A percentile compares a stretch with the other conserved stretches of the same genome.
Evolutionary conservation across 176 grass and related monocot genomes (phyloP).

Genomic region (Carex myosuroides): DNA sequence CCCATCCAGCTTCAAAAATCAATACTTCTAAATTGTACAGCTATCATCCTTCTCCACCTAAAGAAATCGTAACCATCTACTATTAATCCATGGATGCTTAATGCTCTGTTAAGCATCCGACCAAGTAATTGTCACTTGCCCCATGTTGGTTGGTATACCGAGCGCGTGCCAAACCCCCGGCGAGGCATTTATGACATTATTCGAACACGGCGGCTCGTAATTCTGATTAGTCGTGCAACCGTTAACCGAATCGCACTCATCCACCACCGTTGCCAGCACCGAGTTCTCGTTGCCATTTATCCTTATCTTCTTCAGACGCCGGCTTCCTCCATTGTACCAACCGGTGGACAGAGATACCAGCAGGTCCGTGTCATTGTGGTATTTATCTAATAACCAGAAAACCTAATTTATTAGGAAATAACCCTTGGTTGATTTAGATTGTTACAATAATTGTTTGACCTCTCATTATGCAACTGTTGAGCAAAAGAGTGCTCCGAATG

Average conservation of each 20-base stretch:
- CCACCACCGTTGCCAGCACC: conserved; percentile 23
- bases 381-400: neutral
- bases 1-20: too few relatives aligned
- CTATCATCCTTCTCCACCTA: too few relatives aligned
- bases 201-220: conserved; percentile 1
- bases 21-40: too few relatives aligned
- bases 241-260: conserved; percentile 18
- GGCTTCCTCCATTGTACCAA: conserved; percentile 25
- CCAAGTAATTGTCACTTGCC: conserved; percentile 12
- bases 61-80: too few relatives aligned
- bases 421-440: neutral
- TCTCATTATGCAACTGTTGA: neutral
- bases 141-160: neutral
- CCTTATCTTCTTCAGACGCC: conserved; percentile 39
- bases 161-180: conserved; percentile 19
- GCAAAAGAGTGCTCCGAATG: neutral
- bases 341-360: conserved; percentile 38
- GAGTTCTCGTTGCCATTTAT: conserved; percentile 26
- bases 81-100: too few relatives aligned
- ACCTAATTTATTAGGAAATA: neutral
- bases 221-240: conserved; percentile 12
- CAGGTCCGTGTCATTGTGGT: conserved; percentile 22
- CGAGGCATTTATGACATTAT: conserved; percentile 20
- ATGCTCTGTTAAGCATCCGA: conserved; percentile 17
- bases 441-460: neutral